Evolutionary conservation across 1,139 yeast genomes (phyloP), one percentile per base, ranked within the genome.

Genomic region (Pichia sp.): DNA sequence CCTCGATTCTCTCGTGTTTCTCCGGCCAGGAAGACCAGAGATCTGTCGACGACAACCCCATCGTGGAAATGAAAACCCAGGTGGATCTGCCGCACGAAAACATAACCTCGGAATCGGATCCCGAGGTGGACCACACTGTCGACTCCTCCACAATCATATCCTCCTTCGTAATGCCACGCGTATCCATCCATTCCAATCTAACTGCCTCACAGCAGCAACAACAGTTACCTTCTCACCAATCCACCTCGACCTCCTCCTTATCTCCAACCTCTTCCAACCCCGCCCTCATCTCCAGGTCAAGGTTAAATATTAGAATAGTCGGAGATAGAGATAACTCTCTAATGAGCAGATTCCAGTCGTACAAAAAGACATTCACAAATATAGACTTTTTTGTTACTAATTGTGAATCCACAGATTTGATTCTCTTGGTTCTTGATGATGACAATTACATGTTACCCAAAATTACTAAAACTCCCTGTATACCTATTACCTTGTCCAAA

Each of bases 101-200:
- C 13, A 10, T 19, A 19, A 19, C 32, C 10, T 45, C 32, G 19
- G 53, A 44, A 10, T 46, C 55, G 3, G 64, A 57, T 40, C 36
- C 48, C 11, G 63, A 64, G 1, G 60, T 59, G 8, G 61, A 63
- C 30, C 49, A 50, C 23, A 60, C 64, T 3, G 59, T 62, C 16
- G 65, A 65, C 49, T 63, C 61, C 7, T 64, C 64, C 29, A 62
- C 67, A 5, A 59, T 63, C 7, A 58, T 61, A 15, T 70, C 72
- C 1, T 67, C 71, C 0, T 69, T 70, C 58, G 67, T 69, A 13
- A 70, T 70, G 72, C 72, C 72, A 1, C 60, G 64, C 41, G 69
- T 70, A 8, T 53, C 58, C 34, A 45, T 46, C 10, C 13, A 51
- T n/a, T 46, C 53, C 16, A 47, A 36, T 32, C 45, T 57, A 26